Evolutionary conservation across 495 filamentous ascomycete genomes (phyloP).

Genomic region (Penicillium flavigenum): DNA sequence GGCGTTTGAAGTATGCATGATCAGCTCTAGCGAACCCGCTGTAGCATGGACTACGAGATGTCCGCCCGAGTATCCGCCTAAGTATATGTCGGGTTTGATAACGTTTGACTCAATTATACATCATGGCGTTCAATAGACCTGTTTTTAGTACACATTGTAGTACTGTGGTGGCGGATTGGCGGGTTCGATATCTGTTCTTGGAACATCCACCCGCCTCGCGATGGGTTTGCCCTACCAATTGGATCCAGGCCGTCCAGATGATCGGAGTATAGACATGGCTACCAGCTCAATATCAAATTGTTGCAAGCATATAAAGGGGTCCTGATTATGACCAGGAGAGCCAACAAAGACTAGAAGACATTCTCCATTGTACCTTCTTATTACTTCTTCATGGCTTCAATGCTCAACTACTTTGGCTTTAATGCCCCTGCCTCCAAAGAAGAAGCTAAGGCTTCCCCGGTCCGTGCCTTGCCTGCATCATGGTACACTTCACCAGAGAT

Average conservation of each 20-base stretch:
- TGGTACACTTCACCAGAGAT: slow-evolving; percentile 51
- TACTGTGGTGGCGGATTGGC: not conserved
- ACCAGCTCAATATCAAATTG: not conserved
- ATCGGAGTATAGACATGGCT: slow-evolving; percentile 10
- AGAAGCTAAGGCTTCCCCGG: slow-evolving; percentile 19
- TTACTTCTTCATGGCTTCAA: slow-evolving; percentile 22
- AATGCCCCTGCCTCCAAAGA: slow-evolving; percentile 21
- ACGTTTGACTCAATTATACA: not conserved
- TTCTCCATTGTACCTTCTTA: not conserved
- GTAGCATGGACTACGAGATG: not conserved
- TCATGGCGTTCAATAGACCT: not conserved
- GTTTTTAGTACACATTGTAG: not conserved
- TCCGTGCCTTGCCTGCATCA: slow-evolving; percentile 46
- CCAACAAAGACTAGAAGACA: not conserved
- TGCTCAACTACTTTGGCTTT: slow-evolving; percentile 37
- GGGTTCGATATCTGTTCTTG: slow-evolving; percentile 9
- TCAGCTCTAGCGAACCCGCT: not conserved
- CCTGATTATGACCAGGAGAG: not conserved
- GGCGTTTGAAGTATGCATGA: not conserved
- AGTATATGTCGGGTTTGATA: not conserved
- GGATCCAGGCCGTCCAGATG: slow-evolving; percentile 4
- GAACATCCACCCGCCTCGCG: slow-evolving; percentile 6
- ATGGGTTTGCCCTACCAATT: slow-evolving; percentile 13
- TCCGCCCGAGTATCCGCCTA: not conserved
- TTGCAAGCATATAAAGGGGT: not conserved